A percentile compares a stretch with the other conserved stretches of the same genome.
Evolutionary conservation across 2,329 filamentous ascomycete genomes (phyloP).

Genomic region (Alternaria sp.): DNA sequence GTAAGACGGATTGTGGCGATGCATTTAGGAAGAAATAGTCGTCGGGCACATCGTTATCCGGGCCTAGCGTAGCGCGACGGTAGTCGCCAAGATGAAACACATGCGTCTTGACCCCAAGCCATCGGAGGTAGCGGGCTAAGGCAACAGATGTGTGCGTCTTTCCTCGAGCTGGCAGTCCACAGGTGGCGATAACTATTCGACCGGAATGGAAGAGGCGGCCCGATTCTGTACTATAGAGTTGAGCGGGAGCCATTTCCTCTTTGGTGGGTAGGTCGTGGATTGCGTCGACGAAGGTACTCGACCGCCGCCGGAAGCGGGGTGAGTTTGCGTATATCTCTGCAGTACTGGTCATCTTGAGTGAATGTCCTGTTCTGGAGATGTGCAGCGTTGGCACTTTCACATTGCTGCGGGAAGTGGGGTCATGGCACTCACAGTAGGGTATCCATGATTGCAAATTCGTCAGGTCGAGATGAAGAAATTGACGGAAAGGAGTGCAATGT

Average conservation of each 20-base stretch:
- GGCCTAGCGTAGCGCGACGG: constrained; percentile 86
- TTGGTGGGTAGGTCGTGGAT: constrained; percentile 93
- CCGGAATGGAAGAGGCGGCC: constrained; percentile 96
- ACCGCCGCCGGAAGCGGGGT: constrained; percentile 87
- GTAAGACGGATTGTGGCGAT: constrained; percentile 86
- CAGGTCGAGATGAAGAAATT: constrained; percentile 11
- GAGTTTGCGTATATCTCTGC: constrained; percentile 92
- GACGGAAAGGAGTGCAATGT: constrained; percentile 13
- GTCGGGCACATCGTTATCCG: constrained; percentile 84
- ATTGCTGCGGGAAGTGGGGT: constrained; percentile 29
- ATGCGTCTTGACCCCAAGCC: constrained; percentile 97
- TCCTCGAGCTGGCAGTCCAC: constrained; percentile 90
- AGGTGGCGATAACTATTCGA: constrained; percentile 95
- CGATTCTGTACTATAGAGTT: constrained; percentile 98
- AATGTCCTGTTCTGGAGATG: constrained; percentile 1
- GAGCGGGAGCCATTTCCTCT: constrained; percentile 86
- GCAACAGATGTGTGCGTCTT: constrained; percentile 99
- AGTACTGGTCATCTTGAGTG: constrained; percentile 65
- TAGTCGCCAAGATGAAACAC: constrained; percentile 99
- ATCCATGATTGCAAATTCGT: constrained; percentile 59
- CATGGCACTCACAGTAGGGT: constrained; percentile 65
- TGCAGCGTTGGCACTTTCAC: constrained; percentile 16
- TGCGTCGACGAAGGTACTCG: constrained; percentile 95
- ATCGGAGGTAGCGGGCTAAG: constrained; percentile 90
- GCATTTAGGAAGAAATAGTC: constrained; percentile 99